These are phyloP conservation scores for Aspergillus funiculosus DNA, from an alignment of 495 filamentous ascomycete species.

Conservation along the genomic window DNA sequence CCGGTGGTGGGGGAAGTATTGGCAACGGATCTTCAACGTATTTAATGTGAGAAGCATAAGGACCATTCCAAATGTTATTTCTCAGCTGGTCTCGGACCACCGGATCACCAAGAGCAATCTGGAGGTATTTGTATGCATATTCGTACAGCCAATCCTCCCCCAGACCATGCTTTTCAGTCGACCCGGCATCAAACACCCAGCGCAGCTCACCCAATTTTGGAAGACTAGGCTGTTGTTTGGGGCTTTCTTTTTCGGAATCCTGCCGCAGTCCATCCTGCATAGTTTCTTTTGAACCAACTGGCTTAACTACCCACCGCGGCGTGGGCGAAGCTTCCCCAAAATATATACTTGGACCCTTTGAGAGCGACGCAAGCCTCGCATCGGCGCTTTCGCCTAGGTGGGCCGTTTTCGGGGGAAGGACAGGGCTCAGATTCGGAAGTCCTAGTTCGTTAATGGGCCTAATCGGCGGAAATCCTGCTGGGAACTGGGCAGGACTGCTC, in stretches of 20 bases:
- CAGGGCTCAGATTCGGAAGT: too few relatives aligned
- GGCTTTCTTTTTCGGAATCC: neutral
- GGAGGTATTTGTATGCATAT: conserved; percentile 19
- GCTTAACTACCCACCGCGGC: conserved; percentile 6
- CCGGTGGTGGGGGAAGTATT: conserved; percentile 9
- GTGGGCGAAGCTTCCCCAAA: conserved; percentile 1
- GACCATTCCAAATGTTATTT: conserved; percentile 6
- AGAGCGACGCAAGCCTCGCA: neutral
- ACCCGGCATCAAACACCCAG: conserved; percentile 29
- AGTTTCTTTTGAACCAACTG: neutral
- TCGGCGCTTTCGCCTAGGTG: too few relatives aligned
- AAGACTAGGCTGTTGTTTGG: neutral
- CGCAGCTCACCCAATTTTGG: conserved; percentile 7
- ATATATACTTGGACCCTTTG: neutral
- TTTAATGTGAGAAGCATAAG: neutral
- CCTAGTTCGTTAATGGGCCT: too few relatives aligned
- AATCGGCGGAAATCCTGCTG: too few relatives aligned
- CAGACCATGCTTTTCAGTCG: conserved; percentile 1
- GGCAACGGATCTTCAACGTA: conserved; percentile 26
- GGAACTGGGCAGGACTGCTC: too few relatives aligned
- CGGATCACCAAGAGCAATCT: conserved; percentile 14
- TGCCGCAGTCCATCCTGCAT: neutral
- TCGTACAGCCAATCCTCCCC: conserved; percentile 12
- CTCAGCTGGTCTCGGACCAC: conserved; percentile 12
- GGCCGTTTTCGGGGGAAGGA: too few relatives aligned